Percentiles rank a stretch among this genome's conserved stretches.
phyloP scores from a whole-genome alignment of 441 rosid species.

The Pelargonium citronellum region DNA sequence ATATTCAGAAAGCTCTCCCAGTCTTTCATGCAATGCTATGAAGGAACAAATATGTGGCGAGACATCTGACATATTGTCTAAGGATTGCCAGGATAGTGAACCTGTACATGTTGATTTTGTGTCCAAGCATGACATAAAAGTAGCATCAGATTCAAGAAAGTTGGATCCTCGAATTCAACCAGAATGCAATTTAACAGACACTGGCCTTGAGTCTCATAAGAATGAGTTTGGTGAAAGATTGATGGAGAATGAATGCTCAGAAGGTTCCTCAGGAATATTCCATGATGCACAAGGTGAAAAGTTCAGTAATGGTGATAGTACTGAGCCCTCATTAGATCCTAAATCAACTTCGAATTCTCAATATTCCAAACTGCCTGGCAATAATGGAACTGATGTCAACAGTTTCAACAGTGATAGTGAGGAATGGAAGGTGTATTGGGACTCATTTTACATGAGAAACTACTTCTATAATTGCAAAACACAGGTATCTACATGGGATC shows the following conservation, averaged over 20 bases:
- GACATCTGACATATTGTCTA: conserved; percentile 19
- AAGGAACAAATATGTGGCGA: conserved; percentile 22
- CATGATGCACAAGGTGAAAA: conserved; percentile 19
- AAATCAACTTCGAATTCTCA: conserved; percentile 26
- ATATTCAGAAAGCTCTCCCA: conserved; percentile 24
- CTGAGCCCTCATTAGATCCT: conserved; percentile 21
- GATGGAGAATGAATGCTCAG: conserved; percentile 24
- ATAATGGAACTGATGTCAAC: conserved; percentile 25
- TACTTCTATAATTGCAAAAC: conserved; percentile 60
- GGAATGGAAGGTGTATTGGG: conserved; percentile 77
- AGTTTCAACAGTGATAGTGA: conserved; percentile 26
- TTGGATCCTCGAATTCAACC: conserved; percentile 26
- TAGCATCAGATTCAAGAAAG: conserved; percentile 17
- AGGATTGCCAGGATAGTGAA: conserved; percentile 16
- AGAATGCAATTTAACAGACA: conserved; percentile 24
- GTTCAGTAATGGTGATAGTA: conserved; percentile 18
- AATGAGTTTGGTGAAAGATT: conserved; percentile 23
- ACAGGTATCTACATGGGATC: conserved; percentile 58
- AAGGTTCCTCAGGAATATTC: conserved; percentile 15
- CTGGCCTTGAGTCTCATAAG: conserved; percentile 21
- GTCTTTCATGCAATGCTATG: conserved; percentile 14
- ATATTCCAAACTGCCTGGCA: conserved; percentile 23
- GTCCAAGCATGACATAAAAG: conserved; percentile 23
- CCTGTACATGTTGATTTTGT: conserved; percentile 16
- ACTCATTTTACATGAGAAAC: conserved; percentile 54